Percentiles rank a stretch among this genome's conserved stretches.
phyloP scores from a whole-genome alignment of 192 early-diverging fungal species.

The Gryganskiella cystojenkinii region DNA sequence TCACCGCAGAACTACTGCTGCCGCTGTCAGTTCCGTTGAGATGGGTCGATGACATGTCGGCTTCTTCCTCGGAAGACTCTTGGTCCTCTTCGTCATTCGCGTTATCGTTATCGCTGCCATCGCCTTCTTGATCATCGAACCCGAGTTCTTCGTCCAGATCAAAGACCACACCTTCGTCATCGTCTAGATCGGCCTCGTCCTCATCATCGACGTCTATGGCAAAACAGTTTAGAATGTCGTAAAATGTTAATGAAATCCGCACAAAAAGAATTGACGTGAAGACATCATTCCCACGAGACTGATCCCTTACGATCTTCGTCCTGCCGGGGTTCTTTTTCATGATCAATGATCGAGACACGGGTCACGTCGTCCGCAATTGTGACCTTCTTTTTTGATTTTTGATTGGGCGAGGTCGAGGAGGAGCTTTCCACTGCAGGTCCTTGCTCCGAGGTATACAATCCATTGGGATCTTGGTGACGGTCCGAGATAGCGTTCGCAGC shows the following conservation, averaged over 20 bases:
- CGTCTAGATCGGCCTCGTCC: neutral
- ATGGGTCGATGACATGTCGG: neutral
- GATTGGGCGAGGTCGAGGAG: constrained; percentile 6
- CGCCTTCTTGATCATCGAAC: constrained; percentile 17
- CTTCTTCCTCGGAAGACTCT: neutral
- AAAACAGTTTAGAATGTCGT: no score
- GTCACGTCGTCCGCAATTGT: constrained; percentile 29
- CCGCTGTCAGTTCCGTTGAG: constrained; percentile 10
- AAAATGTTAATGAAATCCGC: neutral
- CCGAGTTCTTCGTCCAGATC: constrained; percentile 49
- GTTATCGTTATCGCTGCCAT: constrained; percentile 1
- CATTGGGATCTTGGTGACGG: neutral
- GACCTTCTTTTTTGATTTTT: constrained; percentile 49
- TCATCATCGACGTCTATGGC: constrained; percentile 8
- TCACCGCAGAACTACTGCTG: constrained; percentile 1
- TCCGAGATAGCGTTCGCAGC: constrained; percentile 20
- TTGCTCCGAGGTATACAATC: neutral
- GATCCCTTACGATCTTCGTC: neutral
- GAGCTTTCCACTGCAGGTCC: neutral
- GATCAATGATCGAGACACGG: constrained; percentile 34
- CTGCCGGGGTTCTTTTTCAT: neutral
- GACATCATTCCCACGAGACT: no score
- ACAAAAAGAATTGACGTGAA: neutral
- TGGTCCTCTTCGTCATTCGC: neutral
- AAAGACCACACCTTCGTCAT: constrained; percentile 42